phyloP scores from a whole-genome alignment of 2,329 filamentous ascomycete species.

The Penicillium rolfsii region DNA sequence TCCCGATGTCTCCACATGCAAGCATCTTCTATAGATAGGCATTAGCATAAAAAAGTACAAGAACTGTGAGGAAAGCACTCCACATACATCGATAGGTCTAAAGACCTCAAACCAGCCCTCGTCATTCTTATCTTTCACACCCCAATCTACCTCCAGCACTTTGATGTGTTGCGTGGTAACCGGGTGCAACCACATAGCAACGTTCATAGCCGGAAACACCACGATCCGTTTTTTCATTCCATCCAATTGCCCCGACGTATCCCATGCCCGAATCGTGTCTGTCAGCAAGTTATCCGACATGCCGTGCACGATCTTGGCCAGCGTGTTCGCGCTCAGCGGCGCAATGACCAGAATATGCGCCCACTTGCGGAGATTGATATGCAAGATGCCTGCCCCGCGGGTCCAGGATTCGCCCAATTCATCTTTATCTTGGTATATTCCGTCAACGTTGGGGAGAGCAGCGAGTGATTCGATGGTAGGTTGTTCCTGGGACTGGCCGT shows the following conservation, averaged over 20 bases:
- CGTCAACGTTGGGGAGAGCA: constrained; percentile 72
- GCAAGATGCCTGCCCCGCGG: constrained; percentile 77
- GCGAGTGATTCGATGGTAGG: constrained; percentile 66
- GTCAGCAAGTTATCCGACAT: constrained; percentile 75
- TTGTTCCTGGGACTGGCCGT: constrained; percentile 75
- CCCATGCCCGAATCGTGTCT: constrained; percentile 84
- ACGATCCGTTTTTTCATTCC: constrained; percentile 66
- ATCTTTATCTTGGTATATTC: constrained; percentile 78
- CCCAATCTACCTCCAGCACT: constrained; percentile 76
- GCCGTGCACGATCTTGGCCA: constrained; percentile 82
- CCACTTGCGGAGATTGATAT: constrained; percentile 86
- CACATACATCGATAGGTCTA: constrained; percentile 57
- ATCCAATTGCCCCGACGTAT: constrained; percentile 68
- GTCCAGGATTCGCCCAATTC: constrained; percentile 83
- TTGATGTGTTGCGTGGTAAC: constrained; percentile 73
- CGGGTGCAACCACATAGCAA: constrained; percentile 85
- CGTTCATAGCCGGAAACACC: constrained; percentile 85
- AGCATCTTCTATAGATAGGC: constrained; percentile 63
- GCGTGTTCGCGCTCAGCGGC: constrained; percentile 79
- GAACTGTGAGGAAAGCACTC: background rate
- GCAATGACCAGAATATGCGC: constrained; percentile 79
- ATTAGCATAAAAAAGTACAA: background rate
- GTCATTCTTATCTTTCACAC: constrained; percentile 47
- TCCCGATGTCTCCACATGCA: constrained; percentile 82
- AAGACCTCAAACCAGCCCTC: constrained; percentile 71